These are phyloP conservation scores for Gnomoniopsis smithogilvyi DNA, from an alignment of 2,329 filamentous ascomycete genomes.

Conservation along the genomic window DNA sequence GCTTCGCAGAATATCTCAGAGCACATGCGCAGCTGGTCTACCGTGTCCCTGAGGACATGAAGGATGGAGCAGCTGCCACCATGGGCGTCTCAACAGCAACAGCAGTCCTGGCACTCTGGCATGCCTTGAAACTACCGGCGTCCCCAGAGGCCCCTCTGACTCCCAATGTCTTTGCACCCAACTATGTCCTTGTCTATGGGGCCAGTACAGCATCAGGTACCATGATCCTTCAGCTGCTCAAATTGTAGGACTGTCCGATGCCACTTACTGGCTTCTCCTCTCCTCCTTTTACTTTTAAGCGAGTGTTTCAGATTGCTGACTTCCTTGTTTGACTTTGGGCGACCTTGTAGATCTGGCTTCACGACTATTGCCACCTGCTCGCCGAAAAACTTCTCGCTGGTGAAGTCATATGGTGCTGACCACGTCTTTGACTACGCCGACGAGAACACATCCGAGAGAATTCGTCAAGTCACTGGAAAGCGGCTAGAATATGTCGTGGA, in stretches of 20 bases:
- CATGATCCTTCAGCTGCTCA: conserved; percentile 10
- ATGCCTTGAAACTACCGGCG: neutral
- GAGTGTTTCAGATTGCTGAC: too few relatives aligned
- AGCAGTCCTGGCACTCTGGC: neutral
- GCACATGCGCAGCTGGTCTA: conserved; percentile 27
- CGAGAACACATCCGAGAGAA: conserved; percentile 42
- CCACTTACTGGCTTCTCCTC: too few relatives aligned
- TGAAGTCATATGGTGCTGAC: conserved; percentile 43
- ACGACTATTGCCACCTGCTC: conserved; percentile 26
- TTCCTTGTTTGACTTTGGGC: too few relatives aligned
- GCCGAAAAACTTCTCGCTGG: conserved; percentile 44
- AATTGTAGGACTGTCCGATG: too few relatives aligned
- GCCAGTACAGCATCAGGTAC: conserved; percentile 4
- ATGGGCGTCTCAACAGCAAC: conserved; percentile 20
- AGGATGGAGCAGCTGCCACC: conserved; percentile 28
- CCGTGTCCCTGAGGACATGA: conserved; percentile 28
- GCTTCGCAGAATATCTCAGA: conserved; percentile 33
- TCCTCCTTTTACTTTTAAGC: too few relatives aligned
- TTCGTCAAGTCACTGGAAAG: conserved; percentile 39
- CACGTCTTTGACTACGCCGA: conserved; percentile 47
- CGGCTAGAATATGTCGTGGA: conserved; percentile 43
- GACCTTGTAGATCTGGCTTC: too few relatives aligned
- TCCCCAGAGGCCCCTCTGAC: conserved; percentile 8
- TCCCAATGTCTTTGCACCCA: neutral
- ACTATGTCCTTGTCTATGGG: conserved; percentile 9